Evolutionary conservation across 2,329 filamentous ascomycete genomes (phyloP).

Genomic region (Cyphellophora europaea): DNA sequence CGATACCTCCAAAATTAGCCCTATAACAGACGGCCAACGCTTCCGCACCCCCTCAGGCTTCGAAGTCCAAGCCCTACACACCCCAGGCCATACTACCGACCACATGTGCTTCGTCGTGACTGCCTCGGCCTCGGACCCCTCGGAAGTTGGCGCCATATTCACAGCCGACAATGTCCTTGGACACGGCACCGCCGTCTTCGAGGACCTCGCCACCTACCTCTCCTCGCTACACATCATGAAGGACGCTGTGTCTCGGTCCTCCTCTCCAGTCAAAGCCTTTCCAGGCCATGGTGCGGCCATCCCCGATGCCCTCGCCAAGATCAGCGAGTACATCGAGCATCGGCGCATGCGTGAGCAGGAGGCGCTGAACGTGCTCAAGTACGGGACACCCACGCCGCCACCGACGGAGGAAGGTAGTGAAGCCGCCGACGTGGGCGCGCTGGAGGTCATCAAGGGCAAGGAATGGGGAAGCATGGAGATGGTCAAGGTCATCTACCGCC

Average conservation of each 20-base stretch:
- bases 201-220: constrained; percentile 63
- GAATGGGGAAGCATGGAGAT: constrained; percentile 67
- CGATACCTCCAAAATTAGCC: constrained; percentile 43
- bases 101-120: constrained; percentile 71
- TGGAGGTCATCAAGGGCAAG: constrained; percentile 21
- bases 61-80: constrained; percentile 54
- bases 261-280: constrained; percentile 55
- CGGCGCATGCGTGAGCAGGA: constrained; percentile 70
- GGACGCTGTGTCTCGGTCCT: not conserved
- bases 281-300: constrained; percentile 81
- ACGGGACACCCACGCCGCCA: constrained; percentile 21
- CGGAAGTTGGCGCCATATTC: constrained; percentile 71
- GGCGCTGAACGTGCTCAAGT: constrained; percentile 55
- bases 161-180: constrained; percentile 85
- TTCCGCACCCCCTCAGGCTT: constrained; percentile 37
- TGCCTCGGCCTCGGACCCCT: constrained; percentile 10
- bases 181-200: constrained; percentile 78
- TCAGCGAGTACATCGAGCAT: constrained; percentile 76
- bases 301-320: constrained; percentile 59
- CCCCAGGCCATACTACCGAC: constrained; percentile 70
- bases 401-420: constrained; percentile 4
- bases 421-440: constrained; percentile 16
- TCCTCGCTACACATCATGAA: constrained; percentile 59
- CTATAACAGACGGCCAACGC: constrained; percentile 25
- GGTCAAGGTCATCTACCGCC: constrained; percentile 78